Evolutionary conservation across 352 stramenopile genomes (phyloP), one percentile per base, ranked within the genome.

Genomic region (Paralagenidium karlingii): DNA sequence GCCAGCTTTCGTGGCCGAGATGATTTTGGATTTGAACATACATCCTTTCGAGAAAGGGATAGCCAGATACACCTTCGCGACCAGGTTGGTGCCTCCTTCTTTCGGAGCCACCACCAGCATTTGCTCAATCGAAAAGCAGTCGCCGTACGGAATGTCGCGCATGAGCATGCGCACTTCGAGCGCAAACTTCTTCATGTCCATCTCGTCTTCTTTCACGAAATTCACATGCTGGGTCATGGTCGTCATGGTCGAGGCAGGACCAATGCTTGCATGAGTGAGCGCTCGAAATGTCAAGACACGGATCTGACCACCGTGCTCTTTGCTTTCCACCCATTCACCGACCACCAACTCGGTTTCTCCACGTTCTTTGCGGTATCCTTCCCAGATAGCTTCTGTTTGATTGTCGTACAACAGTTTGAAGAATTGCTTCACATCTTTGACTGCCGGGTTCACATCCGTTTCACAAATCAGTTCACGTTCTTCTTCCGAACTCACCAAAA

Each of bases 11-110:
- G 74, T 91, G 11, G 76, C 68, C 1, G 74, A 83, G 27, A 91
- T 86, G 40, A 91, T 91, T 55, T 88, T 91, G 24, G 73, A 87
- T 53, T 91, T 91, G 49, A 88, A 91, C 73, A 91, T 86, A 41
- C 77, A 91, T 4, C 77, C 77, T 36, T 87, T 91, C 6, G 77
- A 88, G 42, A 91, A 91, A 26, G 77, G 77, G 38, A 91, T 82
- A 10, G 66, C 77, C 12, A 91, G 28, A 25, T 76, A 86, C 9
- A 75, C 55, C 26, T 82, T 77, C 15, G 39, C 69, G 19, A 86
- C 58, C 3, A 82, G 38, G 1, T 43, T 41, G 15, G n/a, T 25
- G 15, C 45, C 74, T 7, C 57, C 58, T 15, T 55, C 29, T 8
- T 53, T 37, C 20, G 60, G 58, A 26, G 83, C 70, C n/a, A 86